A percentile compares a stretch with the other conserved stretches of the same genome.
phyloP scores from a whole-genome alignment of 73 alveolate species.

The Uronychia setigera region DNA sequence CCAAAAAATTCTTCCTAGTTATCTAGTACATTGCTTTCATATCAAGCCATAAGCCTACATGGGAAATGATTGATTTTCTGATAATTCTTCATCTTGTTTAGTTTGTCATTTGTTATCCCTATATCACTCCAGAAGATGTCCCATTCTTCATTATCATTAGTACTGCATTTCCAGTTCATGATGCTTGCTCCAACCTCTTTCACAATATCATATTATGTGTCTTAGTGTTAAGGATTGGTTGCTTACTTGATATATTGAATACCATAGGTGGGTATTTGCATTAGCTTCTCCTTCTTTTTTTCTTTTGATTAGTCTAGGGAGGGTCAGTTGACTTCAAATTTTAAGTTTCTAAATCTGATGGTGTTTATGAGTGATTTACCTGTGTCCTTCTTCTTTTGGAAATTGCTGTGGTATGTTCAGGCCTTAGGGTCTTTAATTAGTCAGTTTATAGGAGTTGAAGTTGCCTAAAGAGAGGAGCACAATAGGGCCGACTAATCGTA shows the following conservation, averaged over 20 bases:
- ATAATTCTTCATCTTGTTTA: slow-evolving; percentile 61
- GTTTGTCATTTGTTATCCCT: slow-evolving; percentile 59
- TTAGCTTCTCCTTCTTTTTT: neutral
- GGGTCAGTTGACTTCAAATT: neutral
- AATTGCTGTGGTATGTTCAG: neutral
- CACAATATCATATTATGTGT: slow-evolving; percentile 53
- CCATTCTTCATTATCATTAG: slow-evolving; percentile 58
- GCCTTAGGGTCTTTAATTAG: neutral
- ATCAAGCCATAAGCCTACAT: neutral
- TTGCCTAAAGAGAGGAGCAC: neutral
- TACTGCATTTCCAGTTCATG: slow-evolving; percentile 40
- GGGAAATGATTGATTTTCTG: slow-evolving; percentile 71
- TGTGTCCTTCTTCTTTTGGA: neutral
- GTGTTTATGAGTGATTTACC: neutral
- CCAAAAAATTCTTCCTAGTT: slow-evolving; percentile 63
- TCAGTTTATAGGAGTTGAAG: neutral
- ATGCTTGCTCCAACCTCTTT: slow-evolving; percentile 59
- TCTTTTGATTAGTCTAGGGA: neutral
- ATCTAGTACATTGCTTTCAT: slow-evolving; percentile 46
- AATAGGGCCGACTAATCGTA: neutral
- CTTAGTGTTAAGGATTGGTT: slow-evolving; percentile 6
- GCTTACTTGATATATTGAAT: neutral
- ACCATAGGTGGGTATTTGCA: neutral
- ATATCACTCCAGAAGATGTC: slow-evolving; percentile 64
- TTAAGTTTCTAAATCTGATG: too few relatives aligned